A percentile compares a stretch with the other conserved stretches of the same genome.
These are phyloP conservation scores for Hortiboletus campestris DNA, from an alignment of 768 basidiomycete genomes.

Conservation along the genomic window DNA sequence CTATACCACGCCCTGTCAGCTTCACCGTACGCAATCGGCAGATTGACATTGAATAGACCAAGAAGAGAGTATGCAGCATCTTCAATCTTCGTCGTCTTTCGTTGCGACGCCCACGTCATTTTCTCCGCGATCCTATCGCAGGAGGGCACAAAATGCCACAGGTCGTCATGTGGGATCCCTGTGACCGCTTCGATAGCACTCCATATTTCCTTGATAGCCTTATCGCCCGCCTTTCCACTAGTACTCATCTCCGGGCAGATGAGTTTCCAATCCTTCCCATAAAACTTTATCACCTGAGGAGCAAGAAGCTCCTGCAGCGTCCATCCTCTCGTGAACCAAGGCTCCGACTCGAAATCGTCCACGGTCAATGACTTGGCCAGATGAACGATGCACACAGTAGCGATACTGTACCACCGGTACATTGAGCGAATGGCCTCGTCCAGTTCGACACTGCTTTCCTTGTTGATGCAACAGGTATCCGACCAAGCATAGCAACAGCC, in stretches of 20 bases:
- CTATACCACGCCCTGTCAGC: conserved; percentile 22
- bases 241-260: neutral
- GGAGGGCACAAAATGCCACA: conserved; percentile 8
- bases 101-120: conserved; percentile 23
- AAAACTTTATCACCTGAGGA: conserved; percentile 16
- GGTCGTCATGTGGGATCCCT: conserved; percentile 8
- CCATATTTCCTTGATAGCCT: conserved; percentile 5
- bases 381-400: conserved; percentile 23
- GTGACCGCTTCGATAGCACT: conserved; percentile 7
- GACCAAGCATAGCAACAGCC: conserved; percentile 23
- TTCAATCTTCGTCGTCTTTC: conserved; percentile 23
- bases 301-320: conserved; percentile 14
- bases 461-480: conserved; percentile 21
- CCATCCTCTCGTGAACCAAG: conserved; percentile 25
- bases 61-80: conserved; percentile 25
- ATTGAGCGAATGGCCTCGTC: conserved; percentile 30
- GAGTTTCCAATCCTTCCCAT: conserved; percentile 16
- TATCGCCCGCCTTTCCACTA: conserved; percentile 4
- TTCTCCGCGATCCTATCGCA: conserved; percentile 15
- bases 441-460: conserved; percentile 28
- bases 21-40: conserved; percentile 25
- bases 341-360: conserved; percentile 9
- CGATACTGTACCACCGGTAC: conserved; percentile 26
- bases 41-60: conserved; percentile 20
- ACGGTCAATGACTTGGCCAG: conserved; percentile 9